Percentiles rank a stretch among this genome's conserved stretches.
Evolutionary conservation across 345 rosid genomes (phyloP).

Genomic region (Rubroshorea leprosula): DNA sequence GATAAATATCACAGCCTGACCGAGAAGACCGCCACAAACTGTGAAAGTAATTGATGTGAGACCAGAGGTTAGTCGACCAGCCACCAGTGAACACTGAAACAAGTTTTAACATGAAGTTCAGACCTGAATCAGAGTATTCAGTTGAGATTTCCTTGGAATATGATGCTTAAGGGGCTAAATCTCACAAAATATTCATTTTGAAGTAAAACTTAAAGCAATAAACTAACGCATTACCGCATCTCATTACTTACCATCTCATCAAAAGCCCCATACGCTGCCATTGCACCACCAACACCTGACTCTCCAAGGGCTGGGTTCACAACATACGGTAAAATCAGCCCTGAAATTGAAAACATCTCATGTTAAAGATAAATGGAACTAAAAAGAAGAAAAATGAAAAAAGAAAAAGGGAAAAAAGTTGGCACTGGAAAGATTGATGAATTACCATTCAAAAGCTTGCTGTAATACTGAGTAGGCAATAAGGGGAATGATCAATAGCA

Average conservation of each 20-base stretch:
- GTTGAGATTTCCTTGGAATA: too few species aligned
- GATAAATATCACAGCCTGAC: constrained; percentile 65
- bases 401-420: background rate
- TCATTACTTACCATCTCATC: constrained; percentile 72
- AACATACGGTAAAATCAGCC: constrained; percentile 84
- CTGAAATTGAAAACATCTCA: constrained; percentile 27
- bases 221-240: constrained; percentile 81
- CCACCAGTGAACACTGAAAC: constrained; percentile 66
- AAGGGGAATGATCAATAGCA: constrained; percentile 77
- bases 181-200: too few species aligned
- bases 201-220: too few species aligned
- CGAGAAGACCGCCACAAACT: constrained; percentile 48
- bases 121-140: too few species aligned
- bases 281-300: constrained; percentile 81
- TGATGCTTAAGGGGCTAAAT: too few species aligned
- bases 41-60: constrained; percentile 35
- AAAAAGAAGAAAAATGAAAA: background rate
- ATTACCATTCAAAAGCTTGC: constrained; percentile 87
- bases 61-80: constrained; percentile 60
- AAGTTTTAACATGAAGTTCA: constrained; percentile 15
- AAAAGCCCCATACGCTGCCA: constrained; percentile 91
- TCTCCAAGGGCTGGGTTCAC: constrained; percentile 79
- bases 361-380: background rate
- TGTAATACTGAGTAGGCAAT: constrained; percentile 89
- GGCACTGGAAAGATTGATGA: constrained; percentile 7